Evolutionary conservation across 2,329 filamentous ascomycete species (phyloP).

Genomic region (Didymella pomorum): DNA sequence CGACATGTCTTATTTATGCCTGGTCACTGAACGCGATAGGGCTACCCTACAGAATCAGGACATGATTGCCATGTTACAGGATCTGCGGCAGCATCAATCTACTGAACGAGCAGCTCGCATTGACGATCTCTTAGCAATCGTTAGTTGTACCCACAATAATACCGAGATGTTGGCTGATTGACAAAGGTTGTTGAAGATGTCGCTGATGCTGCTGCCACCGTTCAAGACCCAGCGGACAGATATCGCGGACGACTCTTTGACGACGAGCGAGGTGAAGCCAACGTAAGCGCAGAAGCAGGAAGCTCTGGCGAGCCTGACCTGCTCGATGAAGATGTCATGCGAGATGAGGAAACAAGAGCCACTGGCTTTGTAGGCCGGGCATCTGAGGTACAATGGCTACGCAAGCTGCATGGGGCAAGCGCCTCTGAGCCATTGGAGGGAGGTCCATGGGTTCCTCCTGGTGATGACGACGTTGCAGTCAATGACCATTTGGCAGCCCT

Average conservation of each 20-base stretch:
- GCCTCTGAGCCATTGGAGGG: constrained; percentile 1
- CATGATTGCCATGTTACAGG: constrained; percentile 38
- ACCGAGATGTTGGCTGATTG: constrained; percentile 9
- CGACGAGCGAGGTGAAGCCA: constrained; percentile 28
- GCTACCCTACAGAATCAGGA: constrained; percentile 40
- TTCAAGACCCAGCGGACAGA: constrained; percentile 26
- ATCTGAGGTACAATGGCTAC: constrained; percentile 39
- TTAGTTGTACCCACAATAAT: constrained; percentile 9
- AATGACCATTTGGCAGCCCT: constrained; percentile 23
- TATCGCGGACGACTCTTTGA: constrained; percentile 11
- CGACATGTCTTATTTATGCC: not conserved
- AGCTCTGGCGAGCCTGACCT: constrained; percentile 36
- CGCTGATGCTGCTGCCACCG: constrained; percentile 28
- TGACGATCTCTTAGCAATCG: constrained; percentile 31
- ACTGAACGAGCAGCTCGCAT: constrained; percentile 26
- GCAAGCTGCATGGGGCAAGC: constrained; percentile 25
- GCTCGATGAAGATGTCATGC: constrained; percentile 36
- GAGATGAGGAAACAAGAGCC: constrained; percentile 32
- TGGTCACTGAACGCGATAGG: constrained; percentile 24
- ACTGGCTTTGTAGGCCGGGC: constrained; percentile 38
- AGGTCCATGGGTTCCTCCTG: constrained; percentile 33
- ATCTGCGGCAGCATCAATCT: constrained; percentile 27
- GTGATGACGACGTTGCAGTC: constrained; percentile 22
- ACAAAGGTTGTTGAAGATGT: constrained; percentile 30
- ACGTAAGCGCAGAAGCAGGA: constrained; percentile 35